Base-by-base conservation (phyloP, 2,329 filamentous ascomycete genomes). In the Aspergillus calidoustus region DNA sequence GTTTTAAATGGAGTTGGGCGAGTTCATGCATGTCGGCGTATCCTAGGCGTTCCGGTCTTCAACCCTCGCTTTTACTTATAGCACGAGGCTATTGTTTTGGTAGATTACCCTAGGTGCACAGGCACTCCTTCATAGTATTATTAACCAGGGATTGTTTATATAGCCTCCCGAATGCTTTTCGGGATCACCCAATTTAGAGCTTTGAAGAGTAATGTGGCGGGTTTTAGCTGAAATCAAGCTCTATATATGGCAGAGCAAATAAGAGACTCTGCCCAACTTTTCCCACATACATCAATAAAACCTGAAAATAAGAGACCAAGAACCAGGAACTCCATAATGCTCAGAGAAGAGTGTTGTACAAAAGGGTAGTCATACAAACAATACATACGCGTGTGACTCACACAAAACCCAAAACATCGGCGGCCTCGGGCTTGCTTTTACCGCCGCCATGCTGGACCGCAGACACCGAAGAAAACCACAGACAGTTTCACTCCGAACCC, bases 341-440 rank as follows among this genome's bases (percentile, higher is more conserved):
- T 64, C 66, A 72, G 68, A 74, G 71, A 62, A 73, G 72, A 71
- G 70, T 75, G 65, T 71, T 71, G 66, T 74, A 73, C 71, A 74
- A 66, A 66, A 62, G 47, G 50, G 30, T 54, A 60, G 54, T 54
- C 41, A 57, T 62, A 54, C 50, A 63, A 56, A 60, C 56, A 56
- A 57, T 67, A 68, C 64, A 69, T 55, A 57, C 15, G 34, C 15
- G 34, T 64, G 64, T 63, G 65, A 69, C 63, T 61, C 51, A 52
- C 50, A 49, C 46, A 54, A 23, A 49, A 49, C 49, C 25, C 9
- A 41, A 41, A 13, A 4, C 34, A 4, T 11, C 11, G 34, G 11
- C 34, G 34, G 34, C 34, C 9, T 15, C 34, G 34, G 9, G 11
- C 9, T 15, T 11, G 34, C 34, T 15, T 41, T 41, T 41, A 41